phyloP scores from a whole-genome alignment of 257 asterid species.

The Solanum bulbocastanum region DNA sequence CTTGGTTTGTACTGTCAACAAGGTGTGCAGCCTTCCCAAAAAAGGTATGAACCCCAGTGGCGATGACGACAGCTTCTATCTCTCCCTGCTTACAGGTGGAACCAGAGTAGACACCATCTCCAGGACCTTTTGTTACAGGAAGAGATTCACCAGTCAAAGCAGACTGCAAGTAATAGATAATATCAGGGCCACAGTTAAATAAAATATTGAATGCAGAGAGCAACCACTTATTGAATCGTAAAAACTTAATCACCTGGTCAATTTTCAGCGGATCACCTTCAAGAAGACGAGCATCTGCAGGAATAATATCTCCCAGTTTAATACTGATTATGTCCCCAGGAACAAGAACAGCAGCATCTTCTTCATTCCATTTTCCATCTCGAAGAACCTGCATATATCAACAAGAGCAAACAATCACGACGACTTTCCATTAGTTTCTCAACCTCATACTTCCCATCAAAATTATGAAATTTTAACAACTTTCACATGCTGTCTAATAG shows the following conservation, averaged over 20 bases:
- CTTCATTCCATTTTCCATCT: conserved; percentile 93
- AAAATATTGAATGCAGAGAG: background rate
- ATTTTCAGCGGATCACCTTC: conserved; percentile 95
- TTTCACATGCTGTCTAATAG: background rate
- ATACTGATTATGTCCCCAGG: conserved; percentile 89
- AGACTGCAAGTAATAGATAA: conserved; percentile 45
- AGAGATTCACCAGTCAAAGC: conserved; percentile 97
- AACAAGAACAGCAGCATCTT: conserved; percentile 72
- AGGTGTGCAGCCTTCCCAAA: conserved; percentile 98
- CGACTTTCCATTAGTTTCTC: background rate
- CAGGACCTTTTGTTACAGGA: conserved; percentile 92
- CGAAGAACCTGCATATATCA: conserved; percentile 55
- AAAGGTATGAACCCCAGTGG: conserved; percentile 96
- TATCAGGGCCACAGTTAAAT: background rate
- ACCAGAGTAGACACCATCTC: conserved; percentile 95
- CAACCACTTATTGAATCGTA: background rate
- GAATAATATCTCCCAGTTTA: conserved; percentile 87
- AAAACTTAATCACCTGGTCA: conserved; percentile 55
- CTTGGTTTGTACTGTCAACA: conserved; percentile 89
- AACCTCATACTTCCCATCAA: background rate
- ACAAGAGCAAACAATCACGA: background rate
- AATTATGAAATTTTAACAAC: background rate
- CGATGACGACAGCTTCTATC: conserved; percentile 83
- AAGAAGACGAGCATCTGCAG: conserved; percentile 93
- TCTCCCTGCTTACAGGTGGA: conserved; percentile 98